Evolutionary conservation across 371 early-diverging fungal species (phyloP).

Genomic region (Mucor lusitanicus): DNA sequence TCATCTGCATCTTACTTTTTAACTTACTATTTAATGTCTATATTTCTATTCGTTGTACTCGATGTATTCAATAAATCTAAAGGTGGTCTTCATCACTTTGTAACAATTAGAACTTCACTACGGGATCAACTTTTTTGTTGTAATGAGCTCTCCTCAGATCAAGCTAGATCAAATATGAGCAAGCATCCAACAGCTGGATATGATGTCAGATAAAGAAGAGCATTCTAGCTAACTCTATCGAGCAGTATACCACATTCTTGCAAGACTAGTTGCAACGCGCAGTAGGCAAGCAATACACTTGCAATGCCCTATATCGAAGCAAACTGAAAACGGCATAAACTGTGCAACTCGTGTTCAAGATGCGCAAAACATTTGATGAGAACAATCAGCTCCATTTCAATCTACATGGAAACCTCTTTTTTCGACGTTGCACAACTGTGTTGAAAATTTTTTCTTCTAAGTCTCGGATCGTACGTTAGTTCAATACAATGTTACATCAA

Average conservation of each 20-base stretch:
- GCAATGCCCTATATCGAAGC: neutral
- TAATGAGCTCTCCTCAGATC: too few relatives aligned
- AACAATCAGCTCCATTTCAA: neutral
- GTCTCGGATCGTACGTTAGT: neutral
- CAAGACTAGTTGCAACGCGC: too few relatives aligned
- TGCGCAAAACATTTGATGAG: neutral
- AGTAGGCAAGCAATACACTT: too few relatives aligned
- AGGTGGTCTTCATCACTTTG: neutral
- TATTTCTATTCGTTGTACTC: neutral
- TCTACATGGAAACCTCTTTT: neutral
- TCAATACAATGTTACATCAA: neutral
- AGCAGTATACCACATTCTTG: too few relatives aligned
- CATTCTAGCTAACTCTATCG: too few relatives aligned
- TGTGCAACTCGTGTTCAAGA: neutral
- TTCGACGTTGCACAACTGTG: neutral
- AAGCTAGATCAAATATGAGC: too few relatives aligned
- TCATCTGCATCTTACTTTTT: neutral
- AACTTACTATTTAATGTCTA: neutral
- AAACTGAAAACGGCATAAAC: neutral
- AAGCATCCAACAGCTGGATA: too few relatives aligned
- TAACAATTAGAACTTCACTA: neutral
- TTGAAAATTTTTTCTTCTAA: neutral
- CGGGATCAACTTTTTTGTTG: too few relatives aligned
- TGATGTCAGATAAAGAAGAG: too few relatives aligned
- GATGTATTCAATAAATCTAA: neutral